Evolutionary conservation across 139 green algal genomes (phyloP).

Genomic region (Chlorella sorokiniana): DNA sequence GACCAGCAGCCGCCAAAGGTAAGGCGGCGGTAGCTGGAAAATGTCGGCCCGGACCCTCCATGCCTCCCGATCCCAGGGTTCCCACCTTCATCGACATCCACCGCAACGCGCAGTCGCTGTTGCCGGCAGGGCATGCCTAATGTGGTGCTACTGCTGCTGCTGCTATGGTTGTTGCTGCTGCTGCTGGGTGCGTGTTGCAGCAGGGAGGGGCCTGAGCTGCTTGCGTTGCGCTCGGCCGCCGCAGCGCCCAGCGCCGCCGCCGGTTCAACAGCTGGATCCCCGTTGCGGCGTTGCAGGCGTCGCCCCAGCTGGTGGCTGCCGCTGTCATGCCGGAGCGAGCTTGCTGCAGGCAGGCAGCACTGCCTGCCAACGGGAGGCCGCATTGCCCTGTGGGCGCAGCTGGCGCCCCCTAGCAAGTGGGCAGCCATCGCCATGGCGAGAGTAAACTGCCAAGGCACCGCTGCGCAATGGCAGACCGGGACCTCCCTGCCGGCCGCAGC

Average conservation of each 20-base stretch:
- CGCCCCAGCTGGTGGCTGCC: not conserved
- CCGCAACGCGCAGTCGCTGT: constrained; percentile 55
- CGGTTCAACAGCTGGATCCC: constrained; percentile 5
- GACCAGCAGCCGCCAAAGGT: no score
- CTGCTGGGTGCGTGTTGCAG: not conserved
- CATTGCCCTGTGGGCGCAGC: not conserved
- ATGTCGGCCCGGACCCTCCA: no score
- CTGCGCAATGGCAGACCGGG: no score
- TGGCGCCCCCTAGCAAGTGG: no score
- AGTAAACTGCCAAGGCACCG: no score
- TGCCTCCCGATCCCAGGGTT: not conserved
- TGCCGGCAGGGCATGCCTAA: no score
- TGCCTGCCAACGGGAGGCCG: not conserved
- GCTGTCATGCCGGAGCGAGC: not conserved
- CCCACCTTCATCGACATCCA: constrained; percentile 86
- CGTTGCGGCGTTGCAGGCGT: not conserved
- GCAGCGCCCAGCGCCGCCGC: not conserved
- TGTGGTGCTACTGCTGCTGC: constrained; percentile 3
- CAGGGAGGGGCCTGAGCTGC: not conserved
- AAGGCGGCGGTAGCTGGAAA: no score
- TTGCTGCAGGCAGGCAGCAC: not conserved
- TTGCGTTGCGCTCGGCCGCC: not conserved
- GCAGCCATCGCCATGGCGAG: no score
- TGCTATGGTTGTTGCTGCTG: not conserved
- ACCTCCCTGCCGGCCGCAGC: no score